Evolutionary conservation across 2,329 filamentous ascomycete genomes (phyloP).

Genomic region (Ceratocystis huliohia): DNA sequence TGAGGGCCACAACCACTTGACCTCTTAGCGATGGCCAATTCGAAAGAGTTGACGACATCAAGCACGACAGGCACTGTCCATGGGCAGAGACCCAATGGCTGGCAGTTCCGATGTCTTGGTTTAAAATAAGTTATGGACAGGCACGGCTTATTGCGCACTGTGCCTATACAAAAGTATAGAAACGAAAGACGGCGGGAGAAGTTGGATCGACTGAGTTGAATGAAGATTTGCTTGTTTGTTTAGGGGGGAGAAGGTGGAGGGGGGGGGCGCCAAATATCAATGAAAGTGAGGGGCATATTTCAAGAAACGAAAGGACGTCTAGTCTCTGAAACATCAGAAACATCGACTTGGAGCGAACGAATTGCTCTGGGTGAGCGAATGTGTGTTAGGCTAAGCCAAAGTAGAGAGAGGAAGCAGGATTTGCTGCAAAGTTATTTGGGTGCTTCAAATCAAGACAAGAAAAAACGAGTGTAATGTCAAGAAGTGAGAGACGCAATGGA

Average conservation of each 20-base stretch:
- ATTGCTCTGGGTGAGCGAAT: background rate
- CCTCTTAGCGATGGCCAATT: background rate
- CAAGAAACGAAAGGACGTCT: conserved; percentile 2
- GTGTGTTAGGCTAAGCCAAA: background rate
- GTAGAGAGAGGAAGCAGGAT: background rate
- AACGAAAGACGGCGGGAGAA: conserved; percentile 1
- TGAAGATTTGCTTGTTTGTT: conserved; percentile 16
- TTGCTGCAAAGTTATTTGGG: background rate
- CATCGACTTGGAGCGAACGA: background rate
- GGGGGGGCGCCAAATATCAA: background rate
- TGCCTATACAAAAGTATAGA: background rate
- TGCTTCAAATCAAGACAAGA: background rate
- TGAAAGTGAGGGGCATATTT: background rate
- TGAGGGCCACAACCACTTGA: background rate
- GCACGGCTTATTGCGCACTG: conserved; percentile 20
- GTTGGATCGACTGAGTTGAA: conserved; percentile 11
- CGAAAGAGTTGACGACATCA: background rate
- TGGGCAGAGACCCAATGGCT: background rate
- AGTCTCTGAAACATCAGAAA: conserved; percentile 1
- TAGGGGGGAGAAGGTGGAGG: no score
- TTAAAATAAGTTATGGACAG: conserved; percentile 2
- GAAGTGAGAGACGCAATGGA: background rate
- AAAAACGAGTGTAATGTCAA: background rate
- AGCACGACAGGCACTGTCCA: background rate
- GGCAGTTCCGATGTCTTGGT: background rate